Percentiles rank a stretch among this genome's conserved stretches.
These are phyloP conservation scores for Tulasnella sp. DNA, from an alignment of 768 basidiomycete species.

Conservation along the genomic window DNA sequence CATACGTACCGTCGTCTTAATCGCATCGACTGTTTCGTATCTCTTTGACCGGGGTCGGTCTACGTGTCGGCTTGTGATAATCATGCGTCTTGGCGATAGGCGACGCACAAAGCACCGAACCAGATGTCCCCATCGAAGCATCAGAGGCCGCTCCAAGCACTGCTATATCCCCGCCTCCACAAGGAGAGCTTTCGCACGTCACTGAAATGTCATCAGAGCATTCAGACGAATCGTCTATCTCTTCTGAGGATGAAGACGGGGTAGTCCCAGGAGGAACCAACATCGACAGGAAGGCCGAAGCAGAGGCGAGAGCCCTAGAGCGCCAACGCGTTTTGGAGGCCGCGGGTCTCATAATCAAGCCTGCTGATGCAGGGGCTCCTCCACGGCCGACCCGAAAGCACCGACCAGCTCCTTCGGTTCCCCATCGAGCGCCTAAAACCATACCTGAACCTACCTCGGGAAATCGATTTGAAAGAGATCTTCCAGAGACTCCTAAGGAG, in stretches of 20 bases:
- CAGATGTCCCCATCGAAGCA: not conserved
- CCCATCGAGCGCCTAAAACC: constrained; percentile 24
- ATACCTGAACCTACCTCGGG: constrained; percentile 17
- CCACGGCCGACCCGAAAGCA: constrained; percentile 19
- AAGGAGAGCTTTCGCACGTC: not conserved
- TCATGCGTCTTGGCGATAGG: not conserved
- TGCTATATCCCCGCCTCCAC: not conserved
- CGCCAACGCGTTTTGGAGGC: constrained; percentile 76
- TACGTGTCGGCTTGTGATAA: not conserved
- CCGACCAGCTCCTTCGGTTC: constrained; percentile 39
- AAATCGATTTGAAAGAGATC: constrained; percentile 29
- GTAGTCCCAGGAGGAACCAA: constrained; percentile 19
- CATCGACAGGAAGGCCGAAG: constrained; percentile 22
- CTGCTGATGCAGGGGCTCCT: constrained; percentile 39
- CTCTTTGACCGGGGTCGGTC: not conserved
- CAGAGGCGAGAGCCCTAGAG: constrained; percentile 48
- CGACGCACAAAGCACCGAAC: not conserved
- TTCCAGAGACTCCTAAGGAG: constrained; percentile 36
- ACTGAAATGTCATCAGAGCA: not conserved
- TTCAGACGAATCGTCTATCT: constrained; percentile 32
- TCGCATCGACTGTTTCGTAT: not conserved
- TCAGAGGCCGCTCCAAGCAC: not conserved
- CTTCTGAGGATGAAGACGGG: constrained; percentile 27
- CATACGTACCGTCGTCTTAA: constrained; percentile 2
- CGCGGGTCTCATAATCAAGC: constrained; percentile 71